Evolutionary conservation across 2,329 filamentous ascomycete species (phyloP).

Genomic region (Bipolaris cookei): DNA sequence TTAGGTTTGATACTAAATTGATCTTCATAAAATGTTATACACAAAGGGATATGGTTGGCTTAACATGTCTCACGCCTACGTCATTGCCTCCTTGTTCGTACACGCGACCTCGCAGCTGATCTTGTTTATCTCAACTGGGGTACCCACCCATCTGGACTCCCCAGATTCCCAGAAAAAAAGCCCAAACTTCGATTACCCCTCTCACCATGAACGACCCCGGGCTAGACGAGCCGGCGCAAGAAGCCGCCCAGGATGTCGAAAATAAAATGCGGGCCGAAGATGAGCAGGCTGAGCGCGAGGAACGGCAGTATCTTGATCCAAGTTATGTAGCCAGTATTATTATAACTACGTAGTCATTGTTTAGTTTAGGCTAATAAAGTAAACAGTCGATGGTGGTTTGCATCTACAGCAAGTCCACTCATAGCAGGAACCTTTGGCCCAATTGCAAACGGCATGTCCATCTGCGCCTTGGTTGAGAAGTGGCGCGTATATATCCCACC

Average conservation of each 20-base stretch:
- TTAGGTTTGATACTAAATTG: too few relatives aligned
- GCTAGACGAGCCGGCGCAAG: slow-evolving; percentile 56
- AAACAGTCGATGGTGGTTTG: slow-evolving; percentile 64
- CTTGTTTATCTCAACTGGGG: slow-evolving; percentile 11
- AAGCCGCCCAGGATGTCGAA: slow-evolving; percentile 56
- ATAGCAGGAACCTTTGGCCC: slow-evolving; percentile 62
- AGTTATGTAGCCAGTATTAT: slow-evolving; percentile 36
- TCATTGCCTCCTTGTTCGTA: slow-evolving; percentile 11
- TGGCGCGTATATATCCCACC: slow-evolving; percentile 62
- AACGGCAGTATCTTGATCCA: slow-evolving; percentile 54
- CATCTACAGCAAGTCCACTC: slow-evolving; percentile 64
- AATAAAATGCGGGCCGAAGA: slow-evolving; percentile 41
- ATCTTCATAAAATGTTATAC: too few relatives aligned
- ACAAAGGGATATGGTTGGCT: not conserved
- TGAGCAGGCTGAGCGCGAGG: slow-evolving; percentile 48
- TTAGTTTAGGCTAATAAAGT: slow-evolving; percentile 12
- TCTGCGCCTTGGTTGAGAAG: slow-evolving; percentile 62
- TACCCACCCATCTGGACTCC: not conserved
- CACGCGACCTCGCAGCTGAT: slow-evolving; percentile 12
- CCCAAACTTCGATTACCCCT: not conserved
- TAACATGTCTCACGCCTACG: slow-evolving; percentile 4
- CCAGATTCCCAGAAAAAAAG: not conserved
- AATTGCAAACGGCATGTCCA: slow-evolving; percentile 61
- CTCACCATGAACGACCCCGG: slow-evolving; percentile 57
- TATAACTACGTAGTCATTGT: not conserved